Percentiles rank a stretch among this genome's conserved stretches.
Conservation (phyloP, 306 rosid species). For the Vigna angularis region DNA sequence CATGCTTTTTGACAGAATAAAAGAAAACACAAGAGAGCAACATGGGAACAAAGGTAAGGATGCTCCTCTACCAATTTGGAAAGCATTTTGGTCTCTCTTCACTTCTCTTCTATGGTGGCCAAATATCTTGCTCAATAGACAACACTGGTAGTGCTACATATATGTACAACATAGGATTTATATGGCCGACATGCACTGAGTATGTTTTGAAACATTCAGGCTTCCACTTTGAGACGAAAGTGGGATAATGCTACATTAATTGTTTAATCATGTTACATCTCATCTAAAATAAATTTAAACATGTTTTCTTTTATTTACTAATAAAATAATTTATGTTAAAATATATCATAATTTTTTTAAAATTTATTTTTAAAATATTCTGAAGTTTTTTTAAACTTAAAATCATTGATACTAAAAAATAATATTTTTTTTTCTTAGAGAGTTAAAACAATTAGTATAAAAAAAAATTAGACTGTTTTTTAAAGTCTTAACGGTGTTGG, state of each 20-base stretch:
- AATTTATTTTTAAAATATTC: no score
- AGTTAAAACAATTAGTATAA: no score
- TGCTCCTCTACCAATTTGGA: slow-evolving; percentile 40
- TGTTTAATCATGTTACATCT: no score
- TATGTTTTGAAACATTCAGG: slow-evolving; percentile 35
- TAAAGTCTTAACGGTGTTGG: not conserved
- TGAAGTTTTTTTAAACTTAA: no score
- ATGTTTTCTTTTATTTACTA: no score
- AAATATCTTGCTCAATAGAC: not conserved
- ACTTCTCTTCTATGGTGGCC: not conserved
- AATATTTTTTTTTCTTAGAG: no score
- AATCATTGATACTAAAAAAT: no score
- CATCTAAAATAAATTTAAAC: no score
- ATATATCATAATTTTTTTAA: no score
- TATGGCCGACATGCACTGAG: slow-evolving; percentile 62
- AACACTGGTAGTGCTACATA: not conserved
- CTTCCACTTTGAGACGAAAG: slow-evolving; percentile 46
- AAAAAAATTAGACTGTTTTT: no score
- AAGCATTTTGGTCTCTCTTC: slow-evolving; percentile 50
- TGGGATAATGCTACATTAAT: slow-evolving; percentile 34
- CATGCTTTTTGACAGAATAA: slow-evolving; percentile 37
- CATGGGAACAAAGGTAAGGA: slow-evolving; percentile 32
- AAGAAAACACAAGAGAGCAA: slow-evolving; percentile 20
- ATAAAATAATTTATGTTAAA: no score
- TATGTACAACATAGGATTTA: not conserved